Conservation (phyloP, 2,329 filamentous ascomycete species). For the Blastomyces gilchristii region DNA sequence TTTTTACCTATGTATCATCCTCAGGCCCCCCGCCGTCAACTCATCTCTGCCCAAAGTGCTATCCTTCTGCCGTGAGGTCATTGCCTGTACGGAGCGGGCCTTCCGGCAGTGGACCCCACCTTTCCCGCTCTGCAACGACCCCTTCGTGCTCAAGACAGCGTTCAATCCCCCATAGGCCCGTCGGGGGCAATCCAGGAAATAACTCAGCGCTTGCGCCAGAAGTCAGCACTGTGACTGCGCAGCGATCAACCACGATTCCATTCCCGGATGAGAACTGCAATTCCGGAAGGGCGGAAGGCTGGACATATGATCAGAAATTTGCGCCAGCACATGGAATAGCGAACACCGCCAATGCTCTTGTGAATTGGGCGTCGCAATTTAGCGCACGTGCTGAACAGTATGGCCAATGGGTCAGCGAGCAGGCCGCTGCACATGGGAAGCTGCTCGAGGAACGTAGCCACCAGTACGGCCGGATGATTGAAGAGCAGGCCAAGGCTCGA, state of each 20-base stretch:
- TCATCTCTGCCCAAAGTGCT: conserved; percentile 32
- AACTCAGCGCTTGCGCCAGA: conserved; percentile 3
- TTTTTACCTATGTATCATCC: conserved; percentile 28
- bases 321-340: conserved; percentile 16
- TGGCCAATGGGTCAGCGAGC: conserved; percentile 29
- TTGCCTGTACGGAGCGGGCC: conserved; percentile 20
- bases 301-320: conserved; percentile 17
- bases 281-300: conserved; percentile 11
- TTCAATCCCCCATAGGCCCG: conserved; percentile 13
- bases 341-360: conserved; percentile 9
- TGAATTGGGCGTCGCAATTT: conserved; percentile 26
- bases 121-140: conserved; percentile 5
- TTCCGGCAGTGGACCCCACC: conserved; percentile 4
- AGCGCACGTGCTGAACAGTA: conserved; percentile 32
- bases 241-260: neutral
- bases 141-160: conserved; percentile 2
- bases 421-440: conserved; percentile 27
- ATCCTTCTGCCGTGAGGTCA: conserved; percentile 28
- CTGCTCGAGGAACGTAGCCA: conserved; percentile 28
- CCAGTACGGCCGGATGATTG: conserved; percentile 29
- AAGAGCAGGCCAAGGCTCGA: conserved; percentile 30
- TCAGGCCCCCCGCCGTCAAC: conserved; percentile 25
- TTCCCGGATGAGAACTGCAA: conserved; percentile 3
- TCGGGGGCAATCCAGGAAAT: conserved; percentile 6
- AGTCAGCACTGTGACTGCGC: neutral